Evolutionary conservation across 1,139 yeast genomes (phyloP).

Genomic region (Kluyveromyces sp.): DNA sequence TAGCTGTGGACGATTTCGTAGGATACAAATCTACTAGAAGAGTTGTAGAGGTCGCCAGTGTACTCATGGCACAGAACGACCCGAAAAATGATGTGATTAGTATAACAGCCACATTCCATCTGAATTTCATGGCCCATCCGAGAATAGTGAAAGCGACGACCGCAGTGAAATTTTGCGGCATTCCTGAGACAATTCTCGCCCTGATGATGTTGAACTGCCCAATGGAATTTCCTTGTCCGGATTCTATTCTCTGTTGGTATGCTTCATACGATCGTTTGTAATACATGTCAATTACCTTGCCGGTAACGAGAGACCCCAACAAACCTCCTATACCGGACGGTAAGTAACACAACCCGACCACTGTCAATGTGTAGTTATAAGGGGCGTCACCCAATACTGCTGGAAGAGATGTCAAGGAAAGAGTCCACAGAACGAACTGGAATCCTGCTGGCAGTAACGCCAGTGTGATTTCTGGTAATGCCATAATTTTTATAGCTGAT

Average conservation of each 20-base stretch:
- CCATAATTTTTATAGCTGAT: slow-evolving; percentile 35
- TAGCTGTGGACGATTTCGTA: slow-evolving; percentile 50
- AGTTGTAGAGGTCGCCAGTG: slow-evolving; percentile 47
- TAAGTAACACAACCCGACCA: slow-evolving; percentile 58
- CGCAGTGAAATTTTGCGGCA: slow-evolving; percentile 37
- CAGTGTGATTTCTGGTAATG: slow-evolving; percentile 34
- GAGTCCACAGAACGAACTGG: slow-evolving; percentile 65
- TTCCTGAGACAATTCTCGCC: slow-evolving; percentile 40
- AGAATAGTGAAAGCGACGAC: slow-evolving; percentile 41
- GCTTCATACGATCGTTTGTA: slow-evolving; percentile 31
- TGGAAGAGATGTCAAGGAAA: slow-evolving; percentile 58
- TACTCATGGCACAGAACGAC: slow-evolving; percentile 48
- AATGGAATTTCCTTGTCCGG: slow-evolving; percentile 20
- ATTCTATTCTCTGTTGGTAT: slow-evolving; percentile 23
- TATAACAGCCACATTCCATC: slow-evolving; percentile 47
- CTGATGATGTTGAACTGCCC: slow-evolving; percentile 39
- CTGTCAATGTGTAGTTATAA: slow-evolving; percentile 46
- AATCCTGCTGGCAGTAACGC: slow-evolving; percentile 51
- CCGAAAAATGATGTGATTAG: slow-evolving; percentile 48
- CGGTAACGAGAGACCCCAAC: slow-evolving; percentile 44
- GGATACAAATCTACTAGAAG: slow-evolving; percentile 59
- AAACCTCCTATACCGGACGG: slow-evolving; percentile 54
- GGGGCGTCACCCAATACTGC: slow-evolving; percentile 40
- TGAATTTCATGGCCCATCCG: slow-evolving; percentile 63
- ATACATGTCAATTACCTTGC: slow-evolving; percentile 41